Base-by-base conservation (phyloP, 305 asterid species). In the Fraxinus sp. region DNA sequence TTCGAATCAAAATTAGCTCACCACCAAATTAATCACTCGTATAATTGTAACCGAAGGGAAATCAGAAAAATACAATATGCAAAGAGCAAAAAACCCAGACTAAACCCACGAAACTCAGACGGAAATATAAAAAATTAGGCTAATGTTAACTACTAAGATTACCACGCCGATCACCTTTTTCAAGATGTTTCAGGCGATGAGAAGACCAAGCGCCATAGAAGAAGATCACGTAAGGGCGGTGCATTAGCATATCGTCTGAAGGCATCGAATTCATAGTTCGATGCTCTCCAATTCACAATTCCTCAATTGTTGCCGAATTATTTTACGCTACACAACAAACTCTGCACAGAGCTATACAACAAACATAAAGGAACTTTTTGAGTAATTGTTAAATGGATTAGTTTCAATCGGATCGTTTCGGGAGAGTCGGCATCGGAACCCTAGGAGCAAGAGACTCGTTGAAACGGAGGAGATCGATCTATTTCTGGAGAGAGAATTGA, bases 141-240 rank as follows among this genome's bases (percentile, higher is more conserved):
- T 49, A 86, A 80, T 39, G 87, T 85, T 85, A 85, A 85, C 86
- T 88, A 86, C 83, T 84, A 86, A 83, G 87, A 86, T 89, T 89
- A 89, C 89, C 91, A 89, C 90, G 92, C 87, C 91, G 84, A 88
- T 85, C 92, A 62, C 90, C 83, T 84, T 90, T 90, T 44, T 87
- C 85, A 57, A 88, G 90, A 87, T 86, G 89, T 84, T 91, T 91
- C 87, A 88, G 88, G 68, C 94, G 94, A 91, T 91, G 91, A 82
- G 82, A 88, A 82, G 87, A 88, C 70, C 87, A 86, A 66, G 88
- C 91, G 79, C 91, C 92, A 86, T 87, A 88, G 85, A 87, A 88
- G 86, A 87, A 84, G 76, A 85, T 76, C 70, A 79, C 86, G 79
- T 86, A 70, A 2, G 91, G 91, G 79, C 89, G 88, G 78, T 76